These are phyloP conservation scores for Colletotrichum cuscutae DNA, from an alignment of 2,329 filamentous ascomycete species.

Conservation along the genomic window DNA sequence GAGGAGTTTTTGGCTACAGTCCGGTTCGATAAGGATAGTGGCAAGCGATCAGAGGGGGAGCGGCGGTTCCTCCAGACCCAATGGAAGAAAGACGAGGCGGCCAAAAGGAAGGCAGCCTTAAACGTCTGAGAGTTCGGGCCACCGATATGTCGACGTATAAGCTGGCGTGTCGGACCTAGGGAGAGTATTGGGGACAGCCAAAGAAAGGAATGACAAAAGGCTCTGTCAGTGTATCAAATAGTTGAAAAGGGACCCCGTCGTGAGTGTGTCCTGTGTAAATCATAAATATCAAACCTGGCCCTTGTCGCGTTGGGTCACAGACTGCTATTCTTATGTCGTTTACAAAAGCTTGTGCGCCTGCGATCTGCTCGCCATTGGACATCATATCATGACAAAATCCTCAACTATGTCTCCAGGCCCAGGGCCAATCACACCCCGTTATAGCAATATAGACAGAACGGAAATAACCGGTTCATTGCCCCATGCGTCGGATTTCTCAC, in stretches of 20 bases:
- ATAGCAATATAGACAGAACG: not conserved
- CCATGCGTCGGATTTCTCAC: not conserved
- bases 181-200: not conserved
- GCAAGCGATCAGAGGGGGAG: constrained; percentile 20
- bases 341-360: not conserved
- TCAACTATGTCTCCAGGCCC: no score
- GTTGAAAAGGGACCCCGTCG: not conserved
- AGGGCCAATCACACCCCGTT: not conserved
- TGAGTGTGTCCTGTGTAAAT: not conserved
- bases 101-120: constrained; percentile 9
- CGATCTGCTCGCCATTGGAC: not conserved
- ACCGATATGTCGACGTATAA: not conserved
- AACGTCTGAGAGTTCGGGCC: not conserved
- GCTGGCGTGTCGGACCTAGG: not conserved
- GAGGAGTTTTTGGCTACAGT: constrained; percentile 66
- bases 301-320: not conserved
- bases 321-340: not conserved
- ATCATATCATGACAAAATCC: not conserved
- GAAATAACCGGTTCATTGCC: not conserved
- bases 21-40: constrained; percentile 50
- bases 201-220: not conserved
- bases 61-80: constrained; percentile 23
- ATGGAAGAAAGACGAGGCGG: constrained; percentile 11
- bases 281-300: not conserved
- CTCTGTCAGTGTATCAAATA: constrained; percentile 20